A percentile compares a stretch with the other conserved stretches of the same genome.
These are phyloP conservation scores for Ascochyta koolunga DNA, from an alignment of 2,329 filamentous ascomycete genomes.

Conservation along the genomic window DNA sequence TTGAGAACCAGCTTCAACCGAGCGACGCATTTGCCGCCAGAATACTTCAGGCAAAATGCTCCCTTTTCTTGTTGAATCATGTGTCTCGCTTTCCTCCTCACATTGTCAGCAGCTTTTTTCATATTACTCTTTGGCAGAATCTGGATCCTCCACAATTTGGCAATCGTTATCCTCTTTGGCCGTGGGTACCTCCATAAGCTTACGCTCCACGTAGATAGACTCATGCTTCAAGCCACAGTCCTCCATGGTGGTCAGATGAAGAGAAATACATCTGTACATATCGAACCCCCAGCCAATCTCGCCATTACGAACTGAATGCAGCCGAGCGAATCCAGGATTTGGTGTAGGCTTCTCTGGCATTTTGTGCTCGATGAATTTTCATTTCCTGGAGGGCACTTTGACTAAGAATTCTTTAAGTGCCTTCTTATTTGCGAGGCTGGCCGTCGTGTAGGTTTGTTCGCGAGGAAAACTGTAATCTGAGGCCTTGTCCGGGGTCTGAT, in stretches of 20 bases:
- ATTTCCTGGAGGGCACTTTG: neutral
- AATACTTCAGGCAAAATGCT: no score
- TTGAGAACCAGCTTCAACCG: no score
- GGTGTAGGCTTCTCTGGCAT: neutral
- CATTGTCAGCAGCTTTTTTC: neutral
- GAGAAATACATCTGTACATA: conserved; percentile 1
- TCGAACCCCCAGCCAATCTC: conserved; percentile 18
- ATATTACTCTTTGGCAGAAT: no score
- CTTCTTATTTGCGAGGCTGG: neutral
- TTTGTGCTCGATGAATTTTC: neutral
- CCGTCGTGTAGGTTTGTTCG: neutral
- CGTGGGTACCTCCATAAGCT: neutral
- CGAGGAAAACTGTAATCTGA: neutral
- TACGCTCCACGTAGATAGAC: conserved; percentile 1
- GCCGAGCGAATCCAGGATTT: neutral
- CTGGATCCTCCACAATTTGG: neutral
- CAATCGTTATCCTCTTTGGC: neutral
- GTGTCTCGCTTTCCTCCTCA: neutral
- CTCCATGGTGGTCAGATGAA: conserved; percentile 2
- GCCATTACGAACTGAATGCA: conserved; percentile 6
- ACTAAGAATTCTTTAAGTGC: neutral
- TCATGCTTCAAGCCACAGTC: neutral
- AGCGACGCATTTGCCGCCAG: no score
- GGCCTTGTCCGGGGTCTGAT: neutral
- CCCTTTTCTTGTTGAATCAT: neutral